Base-by-base conservation (phyloP, 108 stramenopile genomes). In the Cyclotella baltica region DNA sequence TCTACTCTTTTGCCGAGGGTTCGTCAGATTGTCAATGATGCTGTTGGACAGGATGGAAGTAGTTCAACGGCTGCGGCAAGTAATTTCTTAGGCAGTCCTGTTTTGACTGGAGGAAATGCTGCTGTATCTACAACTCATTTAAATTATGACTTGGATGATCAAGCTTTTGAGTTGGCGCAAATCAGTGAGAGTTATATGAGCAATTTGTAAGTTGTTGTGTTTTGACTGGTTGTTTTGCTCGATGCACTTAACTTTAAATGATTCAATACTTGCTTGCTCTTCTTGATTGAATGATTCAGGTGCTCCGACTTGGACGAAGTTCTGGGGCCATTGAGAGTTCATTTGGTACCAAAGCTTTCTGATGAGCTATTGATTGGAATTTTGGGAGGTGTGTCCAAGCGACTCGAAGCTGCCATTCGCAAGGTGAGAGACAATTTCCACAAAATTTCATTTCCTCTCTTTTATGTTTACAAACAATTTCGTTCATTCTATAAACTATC, bases 81-180 rank as follows among this genome's bases (percentile, higher is more conserved):
- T 64, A 64, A 64, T 37, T 87, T 86, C 51, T 76, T 83, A 63
- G 86, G 77, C n/a, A 78, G 76, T 33, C 86, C 83, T 31, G 87
- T 90, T 43, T 74, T 89, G 71, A 87, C 84, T 40, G 83, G 77
- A 36, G 87, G 72, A 23, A 70, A 75, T 22, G 76, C 89, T 25
- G 72, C 83, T 11, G 74, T 68, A 16, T 62, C 76, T 2, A 74
- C 78, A 30, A 69, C 76, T 48, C 78, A 83, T 23, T 90, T 95
- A 89, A 88, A 93, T 67, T 95, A 95, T 67, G 79, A 95, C 52
- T 62, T 95, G 67, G 89, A 95, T 52, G 94, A 95, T 34, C 88
- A 83, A 36, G 85, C 89, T 28, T 92, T 92, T 66, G 81, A 95
- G 55, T 59, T 95, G 57, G 53, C 90, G 52, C 90, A 92, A 75